Base-by-base conservation (phyloP, 306 rosid species). In the Glycyrrhiza uralensis region DNA sequence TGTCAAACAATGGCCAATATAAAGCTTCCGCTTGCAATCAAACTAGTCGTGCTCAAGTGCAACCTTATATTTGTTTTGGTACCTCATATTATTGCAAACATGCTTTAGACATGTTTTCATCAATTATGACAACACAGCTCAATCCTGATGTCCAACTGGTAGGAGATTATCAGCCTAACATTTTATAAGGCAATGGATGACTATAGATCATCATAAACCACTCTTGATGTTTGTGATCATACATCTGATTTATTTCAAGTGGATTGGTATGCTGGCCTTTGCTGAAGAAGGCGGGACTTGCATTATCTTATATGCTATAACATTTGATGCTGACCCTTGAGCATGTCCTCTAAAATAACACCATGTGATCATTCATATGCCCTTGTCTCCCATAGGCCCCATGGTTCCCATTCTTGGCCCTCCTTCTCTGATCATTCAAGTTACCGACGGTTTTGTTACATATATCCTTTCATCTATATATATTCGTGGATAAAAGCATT, bases 351-450 rank as follows among this genome's bases (percentile, higher is more conserved):
- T 6, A 17, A 52, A 64, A 77, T 78, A 71, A 59, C 52, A 51
- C 76, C 87, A 71, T 44, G 86, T 80, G 85, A 70, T 22, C 59
- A 38, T 14, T 45, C 14, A 51, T 18, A 17, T 62, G 62, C n/a
- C 55, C 59, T 52, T 69, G 80, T 82, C 78, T 74, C 10, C 4
- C 17, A 2, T 76, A 24, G 68, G 32, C 62, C 39, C 63, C 15
- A 55, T 30, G 41, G 42, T 9, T 58, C 35, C 11, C n/a, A n/a
- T n/a, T n/a, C n/a, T n/a, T n/a, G n/a, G n/a, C 12, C 2, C 62
- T 55, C 19, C 12, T 55, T 17, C n/a, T n/a, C 51, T 38, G 28
- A n/a, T 69, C 46, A 51, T 24, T 42, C 35, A 20, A 5, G 57
- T 46, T 26, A n/a, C 33, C 23, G 58, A 38, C 13, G 0, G 18